These are phyloP conservation scores for Gryganskiella cystojenkinii DNA, from an alignment of 192 early-diverging fungal genomes.

Conservation along the genomic window DNA sequence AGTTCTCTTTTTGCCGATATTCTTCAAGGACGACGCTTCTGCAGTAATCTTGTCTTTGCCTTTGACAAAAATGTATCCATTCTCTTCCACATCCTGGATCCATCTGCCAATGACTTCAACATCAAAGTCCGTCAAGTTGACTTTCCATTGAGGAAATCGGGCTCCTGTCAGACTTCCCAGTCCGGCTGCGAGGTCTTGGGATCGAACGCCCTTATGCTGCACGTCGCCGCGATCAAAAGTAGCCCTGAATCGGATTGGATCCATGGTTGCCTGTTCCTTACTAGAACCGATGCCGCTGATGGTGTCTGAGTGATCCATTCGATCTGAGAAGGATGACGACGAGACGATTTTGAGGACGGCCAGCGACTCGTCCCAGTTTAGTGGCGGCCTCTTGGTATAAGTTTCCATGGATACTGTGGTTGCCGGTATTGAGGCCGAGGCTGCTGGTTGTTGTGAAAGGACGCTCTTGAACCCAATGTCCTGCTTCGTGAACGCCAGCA, in stretches of 20 bases:
- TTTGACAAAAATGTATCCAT: slow-evolving; percentile 4
- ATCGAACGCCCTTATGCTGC: slow-evolving; percentile 41
- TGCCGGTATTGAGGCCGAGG: not conserved
- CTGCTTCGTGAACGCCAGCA: not conserved
- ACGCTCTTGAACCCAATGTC: not conserved
- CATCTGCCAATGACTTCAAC: slow-evolving; percentile 48
- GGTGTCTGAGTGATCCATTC: not conserved
- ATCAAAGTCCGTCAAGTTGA: slow-evolving; percentile 56
- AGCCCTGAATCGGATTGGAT: slow-evolving; percentile 22
- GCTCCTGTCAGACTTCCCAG: slow-evolving; percentile 30
- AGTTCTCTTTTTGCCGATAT: not conserved
- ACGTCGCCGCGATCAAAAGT: slow-evolving; percentile 44
- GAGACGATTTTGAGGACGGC: slow-evolving; percentile 12
- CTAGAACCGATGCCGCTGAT: not conserved
- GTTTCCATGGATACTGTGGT: not conserved
- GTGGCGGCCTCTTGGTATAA: not conserved
- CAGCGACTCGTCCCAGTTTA: slow-evolving; percentile 21
- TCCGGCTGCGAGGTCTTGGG: slow-evolving; percentile 41
- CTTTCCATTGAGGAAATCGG: slow-evolving; percentile 49
- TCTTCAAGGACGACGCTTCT: not conserved
- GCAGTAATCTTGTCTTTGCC: too few species aligned
- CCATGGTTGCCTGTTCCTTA: not conserved
- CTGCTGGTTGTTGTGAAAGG: not conserved
- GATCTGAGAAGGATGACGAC: slow-evolving; percentile 10
- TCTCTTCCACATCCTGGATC: slow-evolving; percentile 20